Conservation (phyloP, 805 yeast species). For the Saccharomycopsis microspora region DNA sequence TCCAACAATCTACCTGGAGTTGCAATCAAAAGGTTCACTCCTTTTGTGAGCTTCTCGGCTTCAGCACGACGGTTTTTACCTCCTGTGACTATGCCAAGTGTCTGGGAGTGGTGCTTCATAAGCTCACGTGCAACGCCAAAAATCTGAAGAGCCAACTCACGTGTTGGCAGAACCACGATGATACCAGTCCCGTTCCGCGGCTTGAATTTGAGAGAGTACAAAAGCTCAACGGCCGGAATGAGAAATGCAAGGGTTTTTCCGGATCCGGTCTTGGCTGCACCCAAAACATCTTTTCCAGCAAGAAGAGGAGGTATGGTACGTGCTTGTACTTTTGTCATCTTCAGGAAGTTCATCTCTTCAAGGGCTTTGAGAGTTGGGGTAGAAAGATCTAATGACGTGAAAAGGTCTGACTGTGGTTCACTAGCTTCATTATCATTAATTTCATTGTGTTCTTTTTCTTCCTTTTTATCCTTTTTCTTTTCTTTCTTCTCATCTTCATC, state of each 20-base stretch:
- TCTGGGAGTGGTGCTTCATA: constrained; percentile 83
- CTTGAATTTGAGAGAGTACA: constrained; percentile 83
- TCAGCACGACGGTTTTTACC: constrained; percentile 98
- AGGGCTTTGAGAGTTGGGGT: constrained; percentile 77
- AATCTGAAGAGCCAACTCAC: constrained; percentile 95
- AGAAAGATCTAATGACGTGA: constrained; percentile 53
- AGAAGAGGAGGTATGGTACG: constrained; percentile 92
- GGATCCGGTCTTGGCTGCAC: constrained; percentile 99
- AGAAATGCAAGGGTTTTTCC: constrained; percentile 96
- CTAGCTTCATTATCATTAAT: not conserved
- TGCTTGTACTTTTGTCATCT: constrained; percentile 91
- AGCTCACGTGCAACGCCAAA: constrained; percentile 96
- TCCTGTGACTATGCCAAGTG: constrained; percentile 94
- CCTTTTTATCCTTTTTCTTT: not conserved
- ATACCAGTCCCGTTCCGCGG: constrained; percentile 99
- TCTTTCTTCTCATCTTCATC: constrained; percentile 13
- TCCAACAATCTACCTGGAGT: constrained; percentile 97
- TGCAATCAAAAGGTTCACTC: constrained; percentile 89
- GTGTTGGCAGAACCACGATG: constrained; percentile 89
- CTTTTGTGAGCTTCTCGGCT: constrained; percentile 87
- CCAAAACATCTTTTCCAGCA: constrained; percentile 95
- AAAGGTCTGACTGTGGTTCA: constrained; percentile 20
- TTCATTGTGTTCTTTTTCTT: not conserved
- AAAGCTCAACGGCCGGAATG: constrained; percentile 89
- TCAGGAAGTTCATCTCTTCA: constrained; percentile 77